Conservation (phyloP, 2,329 filamentous ascomycete species). For the Epichloe baconii region DNA sequence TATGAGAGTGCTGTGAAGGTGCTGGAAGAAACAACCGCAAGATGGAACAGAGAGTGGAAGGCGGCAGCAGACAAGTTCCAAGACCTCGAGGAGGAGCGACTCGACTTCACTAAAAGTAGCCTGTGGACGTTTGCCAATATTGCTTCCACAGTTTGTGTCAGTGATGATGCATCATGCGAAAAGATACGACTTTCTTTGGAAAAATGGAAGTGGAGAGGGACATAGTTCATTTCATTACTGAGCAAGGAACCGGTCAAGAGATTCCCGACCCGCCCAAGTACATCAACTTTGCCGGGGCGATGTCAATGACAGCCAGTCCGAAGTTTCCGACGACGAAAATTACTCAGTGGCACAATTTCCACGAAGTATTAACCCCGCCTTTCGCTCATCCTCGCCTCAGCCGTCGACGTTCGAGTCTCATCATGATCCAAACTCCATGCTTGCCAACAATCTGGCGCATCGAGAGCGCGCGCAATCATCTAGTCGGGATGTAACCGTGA, state of each 20-base stretch:
- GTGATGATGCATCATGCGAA: slow-evolving; percentile 91
- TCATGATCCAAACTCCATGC: slow-evolving; percentile 66
- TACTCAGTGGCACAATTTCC: slow-evolving; percentile 96
- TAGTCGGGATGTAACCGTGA: slow-evolving; percentile 36
- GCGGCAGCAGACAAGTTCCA: slow-evolving; percentile 97
- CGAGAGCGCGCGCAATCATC: slow-evolving; percentile 31
- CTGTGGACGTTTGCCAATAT: slow-evolving; percentile 98
- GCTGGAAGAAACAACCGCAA: slow-evolving; percentile 83
- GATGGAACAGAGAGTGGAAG: slow-evolving; percentile 99
- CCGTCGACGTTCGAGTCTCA: slow-evolving; percentile 88
- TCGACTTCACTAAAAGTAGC: slow-evolving; percentile 96
- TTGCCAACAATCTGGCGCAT: slow-evolving; percentile 58
- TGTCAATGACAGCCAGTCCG: slow-evolving; percentile 65
- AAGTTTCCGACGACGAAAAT: slow-evolving; percentile 70
- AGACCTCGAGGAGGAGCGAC: slow-evolving; percentile 89
- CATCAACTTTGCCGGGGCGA: slow-evolving; percentile 95
- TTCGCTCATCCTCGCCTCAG: slow-evolving; percentile 89
- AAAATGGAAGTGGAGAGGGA: slow-evolving; percentile 94
- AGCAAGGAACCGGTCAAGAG: slow-evolving; percentile 84
- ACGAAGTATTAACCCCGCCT: slow-evolving; percentile 87
- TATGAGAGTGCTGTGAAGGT: slow-evolving; percentile 90
- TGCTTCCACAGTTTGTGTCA: slow-evolving; percentile 92
- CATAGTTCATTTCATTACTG: slow-evolving; percentile 76
- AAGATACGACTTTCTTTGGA: slow-evolving; percentile 89
- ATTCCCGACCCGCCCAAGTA: slow-evolving; percentile 96